phyloP scores from a whole-genome alignment of 257 asterid species.

The Solanum pimpinellifolium region DNA sequence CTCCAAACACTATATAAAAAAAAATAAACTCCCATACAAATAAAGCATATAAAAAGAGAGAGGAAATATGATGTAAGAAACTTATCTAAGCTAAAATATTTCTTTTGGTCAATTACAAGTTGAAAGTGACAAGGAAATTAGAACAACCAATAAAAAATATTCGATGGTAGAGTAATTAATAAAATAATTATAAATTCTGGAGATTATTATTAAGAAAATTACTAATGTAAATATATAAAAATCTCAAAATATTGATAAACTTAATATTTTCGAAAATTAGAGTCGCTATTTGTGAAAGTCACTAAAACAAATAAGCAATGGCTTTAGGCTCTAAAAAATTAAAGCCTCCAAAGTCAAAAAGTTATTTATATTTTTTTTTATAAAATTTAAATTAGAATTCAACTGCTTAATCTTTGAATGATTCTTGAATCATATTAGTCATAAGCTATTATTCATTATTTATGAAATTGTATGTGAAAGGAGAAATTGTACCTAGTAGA shows the following conservation, averaged over 20 bases:
- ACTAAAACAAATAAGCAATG: not conserved
- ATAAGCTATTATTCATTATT: not conserved
- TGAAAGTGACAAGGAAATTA: not conserved
- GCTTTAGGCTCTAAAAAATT: not conserved
- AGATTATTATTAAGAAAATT: not conserved
- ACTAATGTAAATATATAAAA: not conserved
- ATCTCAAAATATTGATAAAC: not conserved
- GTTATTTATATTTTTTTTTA: not conserved
- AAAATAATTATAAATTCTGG: not conserved
- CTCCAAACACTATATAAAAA: not conserved
- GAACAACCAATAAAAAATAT: not conserved
- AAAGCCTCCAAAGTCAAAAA: not conserved
- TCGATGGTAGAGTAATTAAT: not conserved
- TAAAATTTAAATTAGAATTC: not conserved
- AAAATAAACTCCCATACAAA: not conserved
- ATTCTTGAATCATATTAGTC: not conserved
- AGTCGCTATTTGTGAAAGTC: not conserved
- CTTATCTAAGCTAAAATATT: not conserved
- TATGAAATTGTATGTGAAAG: not conserved
- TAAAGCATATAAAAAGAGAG: not conserved
- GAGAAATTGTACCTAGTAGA: not conserved
- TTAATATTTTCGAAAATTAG: not conserved
- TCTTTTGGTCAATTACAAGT: not conserved
- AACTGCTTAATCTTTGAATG: not conserved
- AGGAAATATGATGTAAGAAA: not conserved